Evolutionary conservation across 176 grass and related monocot genomes (phyloP).

Genomic region (Avena sativa): DNA sequence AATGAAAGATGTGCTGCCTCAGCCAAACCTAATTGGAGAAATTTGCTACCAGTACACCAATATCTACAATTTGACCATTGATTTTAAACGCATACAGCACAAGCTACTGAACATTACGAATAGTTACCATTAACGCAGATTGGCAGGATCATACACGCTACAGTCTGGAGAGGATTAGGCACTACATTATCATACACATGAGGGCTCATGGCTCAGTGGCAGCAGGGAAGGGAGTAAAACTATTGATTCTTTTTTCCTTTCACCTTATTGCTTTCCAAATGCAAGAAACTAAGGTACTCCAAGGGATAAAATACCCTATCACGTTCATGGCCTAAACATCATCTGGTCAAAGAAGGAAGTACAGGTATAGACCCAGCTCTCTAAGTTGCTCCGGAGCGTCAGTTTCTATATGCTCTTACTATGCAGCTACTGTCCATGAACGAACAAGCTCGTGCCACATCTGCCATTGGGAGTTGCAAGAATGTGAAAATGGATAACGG

Average conservation of each 20-base stretch:
- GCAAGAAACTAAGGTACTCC: not conserved
- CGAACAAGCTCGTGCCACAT: not conserved
- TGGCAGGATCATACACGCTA: not conserved
- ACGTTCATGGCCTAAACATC: too few relatives aligned
- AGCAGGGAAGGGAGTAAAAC: too few relatives aligned
- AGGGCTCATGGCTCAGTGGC: too few relatives aligned
- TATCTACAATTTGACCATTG: not conserved
- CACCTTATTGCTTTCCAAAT: not conserved
- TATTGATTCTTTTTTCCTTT: too few relatives aligned
- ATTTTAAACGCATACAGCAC: not conserved
- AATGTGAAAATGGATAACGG: not conserved
- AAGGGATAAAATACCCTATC: too few relatives aligned
- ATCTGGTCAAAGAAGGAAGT: not conserved
- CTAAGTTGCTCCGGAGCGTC: too few relatives aligned
- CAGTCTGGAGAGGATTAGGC: not conserved
- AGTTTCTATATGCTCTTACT: too few relatives aligned
- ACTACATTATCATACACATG: not conserved
- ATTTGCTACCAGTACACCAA: not conserved
- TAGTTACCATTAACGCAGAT: not conserved
- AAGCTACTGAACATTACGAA: not conserved
- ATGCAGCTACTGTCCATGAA: too few relatives aligned
- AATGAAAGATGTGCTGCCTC: not conserved
- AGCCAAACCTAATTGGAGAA: not conserved
- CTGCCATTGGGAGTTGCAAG: not conserved
- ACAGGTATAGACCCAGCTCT: not conserved